Conservation (phyloP, 2,329 filamentous ascomycete species). For the Cercospora sp. region DNA sequence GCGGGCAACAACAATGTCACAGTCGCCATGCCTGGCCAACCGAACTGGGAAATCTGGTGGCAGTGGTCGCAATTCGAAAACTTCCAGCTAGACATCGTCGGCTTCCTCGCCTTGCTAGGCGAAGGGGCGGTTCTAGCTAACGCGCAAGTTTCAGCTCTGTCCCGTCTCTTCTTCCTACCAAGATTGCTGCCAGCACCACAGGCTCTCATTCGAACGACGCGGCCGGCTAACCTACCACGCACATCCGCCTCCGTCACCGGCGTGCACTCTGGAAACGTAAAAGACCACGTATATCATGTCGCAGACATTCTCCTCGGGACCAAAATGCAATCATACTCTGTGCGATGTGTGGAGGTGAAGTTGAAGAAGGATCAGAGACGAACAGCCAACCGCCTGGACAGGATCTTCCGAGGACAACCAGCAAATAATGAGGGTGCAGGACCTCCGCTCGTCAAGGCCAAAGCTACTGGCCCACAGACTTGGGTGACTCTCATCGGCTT, state of each 20-base stretch:
- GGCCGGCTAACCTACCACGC: no score
- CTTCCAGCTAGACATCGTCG: slow-evolving; percentile 57
- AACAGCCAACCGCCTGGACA: slow-evolving; percentile 17
- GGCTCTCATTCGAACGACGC: slow-evolving; percentile 49
- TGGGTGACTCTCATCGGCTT: slow-evolving; percentile 49
- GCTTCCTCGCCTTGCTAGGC: slow-evolving; percentile 56
- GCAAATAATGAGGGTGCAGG: not conserved
- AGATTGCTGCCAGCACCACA: slow-evolving; percentile 54
- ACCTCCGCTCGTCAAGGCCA: slow-evolving; percentile 43
- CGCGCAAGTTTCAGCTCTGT: slow-evolving; percentile 53
- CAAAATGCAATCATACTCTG: slow-evolving; percentile 20
- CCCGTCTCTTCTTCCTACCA: slow-evolving; percentile 51
- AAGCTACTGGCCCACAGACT: slow-evolving; percentile 49
- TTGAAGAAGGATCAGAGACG: slow-evolving; percentile 13
- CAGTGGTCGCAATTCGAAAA: slow-evolving; percentile 38
- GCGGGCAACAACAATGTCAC: slow-evolving; percentile 33
- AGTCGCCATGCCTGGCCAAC: slow-evolving; percentile 29
- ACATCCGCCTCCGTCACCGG: no score
- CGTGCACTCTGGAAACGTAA: slow-evolving; percentile 51
- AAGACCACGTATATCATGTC: slow-evolving; percentile 51
- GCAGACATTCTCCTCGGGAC: no score
- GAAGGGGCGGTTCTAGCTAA: slow-evolving; percentile 53
- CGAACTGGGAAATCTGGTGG: slow-evolving; percentile 40
- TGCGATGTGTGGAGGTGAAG: slow-evolving; percentile 35
- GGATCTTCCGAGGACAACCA: slow-evolving; percentile 45